Evolutionary conservation across 495 filamentous ascomycete species (phyloP).

Genomic region (Jackrogersella minutella): DNA sequence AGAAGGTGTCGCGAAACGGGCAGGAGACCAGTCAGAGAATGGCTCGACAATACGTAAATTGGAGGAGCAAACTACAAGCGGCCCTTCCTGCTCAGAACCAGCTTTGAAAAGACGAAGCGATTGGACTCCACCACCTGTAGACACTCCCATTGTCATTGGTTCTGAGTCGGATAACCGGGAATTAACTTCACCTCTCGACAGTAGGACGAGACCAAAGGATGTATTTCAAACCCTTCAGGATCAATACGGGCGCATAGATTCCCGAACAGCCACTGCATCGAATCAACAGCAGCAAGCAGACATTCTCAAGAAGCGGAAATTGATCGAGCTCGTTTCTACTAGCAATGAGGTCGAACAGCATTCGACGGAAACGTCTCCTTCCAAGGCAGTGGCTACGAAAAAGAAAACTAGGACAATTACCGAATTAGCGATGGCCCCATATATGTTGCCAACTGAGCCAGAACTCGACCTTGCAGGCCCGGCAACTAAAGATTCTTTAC

Average conservation of each 20-base stretch:
- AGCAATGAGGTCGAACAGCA: constrained; percentile 26
- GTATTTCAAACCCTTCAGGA: constrained; percentile 49
- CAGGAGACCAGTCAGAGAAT: not conserved
- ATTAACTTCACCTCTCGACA: constrained; percentile 33
- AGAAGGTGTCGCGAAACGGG: constrained; percentile 10
- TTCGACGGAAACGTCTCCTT: constrained; percentile 51
- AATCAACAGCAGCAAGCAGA: constrained; percentile 18
- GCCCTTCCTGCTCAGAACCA: constrained; percentile 46
- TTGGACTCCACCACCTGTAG: constrained; percentile 66
- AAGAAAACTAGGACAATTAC: constrained; percentile 88
- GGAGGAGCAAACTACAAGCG: constrained; percentile 29
- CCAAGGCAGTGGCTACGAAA: constrained; percentile 59
- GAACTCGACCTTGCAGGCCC: constrained; percentile 42
- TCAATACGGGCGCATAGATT: constrained; percentile 44
- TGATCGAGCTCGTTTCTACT: constrained; percentile 54
- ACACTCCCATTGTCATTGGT: constrained; percentile 22
- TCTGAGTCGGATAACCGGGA: constrained; percentile 41
- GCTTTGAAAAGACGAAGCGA: constrained; percentile 59
- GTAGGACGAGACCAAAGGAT: constrained; percentile 20
- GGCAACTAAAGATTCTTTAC: constrained; percentile 40
- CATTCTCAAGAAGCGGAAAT: constrained; percentile 59
- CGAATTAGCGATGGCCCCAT: constrained; percentile 81
- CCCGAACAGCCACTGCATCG: not conserved
- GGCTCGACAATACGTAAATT: not conserved
- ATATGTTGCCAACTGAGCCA: constrained; percentile 52